Base-by-base conservation (phyloP, 2,329 filamentous ascomycete genomes). In the Thermoascus crustaceus region DNA sequence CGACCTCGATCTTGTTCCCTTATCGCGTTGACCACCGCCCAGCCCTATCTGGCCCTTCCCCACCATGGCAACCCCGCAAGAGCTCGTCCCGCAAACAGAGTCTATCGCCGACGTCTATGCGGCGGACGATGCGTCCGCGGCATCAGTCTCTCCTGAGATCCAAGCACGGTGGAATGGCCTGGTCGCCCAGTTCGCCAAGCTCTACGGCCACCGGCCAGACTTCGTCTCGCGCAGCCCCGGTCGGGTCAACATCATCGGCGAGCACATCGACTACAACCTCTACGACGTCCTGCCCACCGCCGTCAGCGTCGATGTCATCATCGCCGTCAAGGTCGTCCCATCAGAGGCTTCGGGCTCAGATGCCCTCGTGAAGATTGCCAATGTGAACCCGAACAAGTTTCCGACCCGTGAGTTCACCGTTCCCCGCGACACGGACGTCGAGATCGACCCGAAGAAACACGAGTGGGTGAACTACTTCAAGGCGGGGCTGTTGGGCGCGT, bases 401-500 rank as follows among this genome's bases (percentile, higher is more conserved):
- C 74, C 83, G 2, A 63, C 78, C 1, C 76, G 76, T 46, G 77
- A 84, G 48, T 93, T 95, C 56, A 72, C 78, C 30, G 72, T 95
- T 6, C 75, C 82, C 4, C 50, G 56, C 31, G 68, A 72, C 43
- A 68, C 71, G 26, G 65, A 73, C 7, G 72, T 89, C n/a, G 75
- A 82, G 14, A 94, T 98, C 50, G 87, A 96, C 60, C 75, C 85
- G 5, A 79, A 78, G 11, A 75, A 82, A 48, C 83, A 93, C 47
- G 87, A 95, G 64, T 98, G 91, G 91, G 84, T 86, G 39, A 98
- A 96, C 60, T 98, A 98, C 71, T 96, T 98, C 76, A 93, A 91
- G 67, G 85, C 86, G 35, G 91, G 91, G 0, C 69, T 96, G 32
- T 71, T 77, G 22, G 91, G 88, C 19, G 89, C 89, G 1, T 65